A percentile compares a stretch with the other conserved stretches of the same genome.
phyloP scores from a whole-genome alignment of 2,329 filamentous ascomycete genomes.

The Piedraia hortae region DNA sequence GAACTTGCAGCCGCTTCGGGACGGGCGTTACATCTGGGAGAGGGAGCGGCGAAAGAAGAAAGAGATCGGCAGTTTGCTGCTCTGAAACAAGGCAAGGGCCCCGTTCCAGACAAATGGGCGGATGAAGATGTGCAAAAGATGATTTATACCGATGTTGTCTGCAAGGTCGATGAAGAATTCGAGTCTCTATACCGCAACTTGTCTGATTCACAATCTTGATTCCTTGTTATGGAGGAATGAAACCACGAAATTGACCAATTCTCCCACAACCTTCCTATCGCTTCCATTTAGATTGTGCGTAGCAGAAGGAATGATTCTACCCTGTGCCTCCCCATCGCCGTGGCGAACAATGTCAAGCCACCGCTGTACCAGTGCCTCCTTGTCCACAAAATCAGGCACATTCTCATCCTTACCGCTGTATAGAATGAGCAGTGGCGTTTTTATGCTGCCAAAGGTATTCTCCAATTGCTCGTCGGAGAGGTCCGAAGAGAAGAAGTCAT shows the following conservation, averaged over 20 bases:
- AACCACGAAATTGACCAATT: constrained; percentile 23
- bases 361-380: constrained; percentile 25
- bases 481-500: constrained; percentile 74
- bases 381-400: constrained; percentile 31
- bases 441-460: constrained; percentile 37
- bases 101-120: constrained; percentile 25
- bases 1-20: constrained; percentile 28
- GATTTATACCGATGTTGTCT: constrained; percentile 21
- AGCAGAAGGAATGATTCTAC: constrained; percentile 22
- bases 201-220: no score
- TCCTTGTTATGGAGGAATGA: no score
- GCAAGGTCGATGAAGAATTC: constrained; percentile 19
- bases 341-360: constrained; percentile 24
- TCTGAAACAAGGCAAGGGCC: constrained; percentile 17
- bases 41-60: constrained; percentile 30
- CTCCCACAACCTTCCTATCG: constrained; percentile 19
- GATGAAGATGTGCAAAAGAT: constrained; percentile 23
- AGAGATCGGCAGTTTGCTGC: constrained; percentile 27
- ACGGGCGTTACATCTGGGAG: constrained; percentile 26
- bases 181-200: constrained; percentile 11
- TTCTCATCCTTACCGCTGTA: constrained; percentile 39
- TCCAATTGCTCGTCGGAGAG: constrained; percentile 29
- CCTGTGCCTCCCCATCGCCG: constrained; percentile 17
- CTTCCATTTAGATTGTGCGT: constrained; percentile 24
- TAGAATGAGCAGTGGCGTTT: constrained; percentile 33